Evolutionary conservation across 768 basidiomycete species (phyloP).

Genomic region (Boletus rubroflammeus): DNA sequence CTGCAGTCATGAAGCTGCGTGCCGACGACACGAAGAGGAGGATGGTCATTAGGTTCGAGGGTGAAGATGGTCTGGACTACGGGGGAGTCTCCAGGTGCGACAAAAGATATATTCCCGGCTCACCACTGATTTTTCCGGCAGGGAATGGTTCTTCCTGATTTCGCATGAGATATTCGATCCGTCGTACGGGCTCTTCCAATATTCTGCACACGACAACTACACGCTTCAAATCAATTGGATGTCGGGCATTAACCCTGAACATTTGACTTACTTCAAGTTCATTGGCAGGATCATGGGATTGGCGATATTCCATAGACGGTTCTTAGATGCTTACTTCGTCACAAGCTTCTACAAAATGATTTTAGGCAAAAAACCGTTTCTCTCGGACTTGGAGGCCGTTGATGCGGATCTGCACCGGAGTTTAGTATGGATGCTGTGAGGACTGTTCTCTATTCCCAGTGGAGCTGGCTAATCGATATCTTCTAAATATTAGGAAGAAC

Average conservation of each 20-base stretch:
- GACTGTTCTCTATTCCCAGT: slow-evolving; percentile 6
- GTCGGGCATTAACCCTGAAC: slow-evolving; percentile 72
- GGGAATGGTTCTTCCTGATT: slow-evolving; percentile 85
- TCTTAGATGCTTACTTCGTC: slow-evolving; percentile 78
- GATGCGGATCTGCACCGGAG: slow-evolving; percentile 69
- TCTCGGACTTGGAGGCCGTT: slow-evolving; percentile 66
- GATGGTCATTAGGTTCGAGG: slow-evolving; percentile 72
- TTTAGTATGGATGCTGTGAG: slow-evolving; percentile 72
- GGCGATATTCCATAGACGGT: slow-evolving; percentile 73
- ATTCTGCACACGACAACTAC: slow-evolving; percentile 76
- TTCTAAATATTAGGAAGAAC: slow-evolving; percentile 49
- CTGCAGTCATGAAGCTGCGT: slow-evolving; percentile 76
- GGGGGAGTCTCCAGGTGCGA: slow-evolving; percentile 70
- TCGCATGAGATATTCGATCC: slow-evolving; percentile 84
- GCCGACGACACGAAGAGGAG: slow-evolving; percentile 68
- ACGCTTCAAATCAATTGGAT: slow-evolving; percentile 78
- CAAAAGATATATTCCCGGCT: neutral
- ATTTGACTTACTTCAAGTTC: slow-evolving; percentile 79
- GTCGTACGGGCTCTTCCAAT: slow-evolving; percentile 78
- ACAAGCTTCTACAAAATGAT: slow-evolving; percentile 81
- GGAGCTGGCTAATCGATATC: neutral
- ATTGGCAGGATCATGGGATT: slow-evolving; percentile 72
- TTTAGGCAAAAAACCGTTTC: slow-evolving; percentile 52
- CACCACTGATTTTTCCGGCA: slow-evolving; percentile 25
- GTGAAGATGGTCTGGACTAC: slow-evolving; percentile 77